Conservation (phyloP, 169 alveolate species). For the Besnoitia besnoiti region DNA sequence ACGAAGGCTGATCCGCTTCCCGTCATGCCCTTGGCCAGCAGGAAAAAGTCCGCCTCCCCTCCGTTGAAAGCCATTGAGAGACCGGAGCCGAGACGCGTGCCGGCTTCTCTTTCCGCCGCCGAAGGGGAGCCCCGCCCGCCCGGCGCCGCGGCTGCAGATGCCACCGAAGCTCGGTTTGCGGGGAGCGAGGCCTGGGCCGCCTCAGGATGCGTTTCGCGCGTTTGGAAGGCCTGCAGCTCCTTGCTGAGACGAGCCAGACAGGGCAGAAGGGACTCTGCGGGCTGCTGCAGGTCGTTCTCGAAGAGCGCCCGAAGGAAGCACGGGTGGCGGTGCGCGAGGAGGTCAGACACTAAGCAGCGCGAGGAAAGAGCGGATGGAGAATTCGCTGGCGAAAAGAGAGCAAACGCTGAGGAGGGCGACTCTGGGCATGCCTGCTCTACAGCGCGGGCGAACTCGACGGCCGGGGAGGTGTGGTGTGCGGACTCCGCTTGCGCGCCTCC, state of each 20-base stretch:
- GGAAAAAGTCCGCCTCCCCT: not conserved
- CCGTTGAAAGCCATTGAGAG: no score
- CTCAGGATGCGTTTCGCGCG: no score
- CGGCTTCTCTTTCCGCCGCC: not conserved
- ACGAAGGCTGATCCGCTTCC: slow-evolving; percentile 20
- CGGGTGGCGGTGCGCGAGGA: not conserved
- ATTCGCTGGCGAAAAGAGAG: not conserved
- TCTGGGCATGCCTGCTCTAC: not conserved
- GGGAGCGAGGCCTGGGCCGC: no score
- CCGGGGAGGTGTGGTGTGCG: not conserved
- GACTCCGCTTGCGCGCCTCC: not conserved
- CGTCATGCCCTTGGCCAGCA: not conserved
- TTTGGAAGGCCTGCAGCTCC: not conserved
- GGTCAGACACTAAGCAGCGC: no score
- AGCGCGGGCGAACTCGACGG: not conserved
- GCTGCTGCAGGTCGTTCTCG: not conserved
- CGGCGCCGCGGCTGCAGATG: not conserved
- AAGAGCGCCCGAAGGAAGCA: not conserved
- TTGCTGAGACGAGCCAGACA: not conserved
- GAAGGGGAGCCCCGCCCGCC: not conserved
- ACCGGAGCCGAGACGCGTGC: no score
- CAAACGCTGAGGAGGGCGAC: no score
- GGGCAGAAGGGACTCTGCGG: not conserved
- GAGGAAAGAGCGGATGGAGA: not conserved
- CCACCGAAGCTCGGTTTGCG: no score